Percentiles rank a stretch among this genome's conserved stretches.
phyloP scores from a whole-genome alignment of 2,329 filamentous ascomycete genomes.

The Monilinia aucupariae region DNA sequence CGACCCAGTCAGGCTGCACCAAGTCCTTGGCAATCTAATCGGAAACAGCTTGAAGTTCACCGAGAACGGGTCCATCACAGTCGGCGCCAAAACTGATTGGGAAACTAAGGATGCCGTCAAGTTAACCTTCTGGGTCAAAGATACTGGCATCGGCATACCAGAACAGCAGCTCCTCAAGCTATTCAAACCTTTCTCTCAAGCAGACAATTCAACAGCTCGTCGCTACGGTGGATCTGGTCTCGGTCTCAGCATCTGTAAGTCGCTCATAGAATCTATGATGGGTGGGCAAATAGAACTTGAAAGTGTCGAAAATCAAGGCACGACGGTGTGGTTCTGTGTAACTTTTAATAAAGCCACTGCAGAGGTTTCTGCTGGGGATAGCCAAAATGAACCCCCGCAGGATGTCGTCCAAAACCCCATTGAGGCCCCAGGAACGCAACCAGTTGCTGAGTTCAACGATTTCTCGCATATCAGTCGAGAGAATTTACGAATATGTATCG shows the following conservation, averaged over 20 bases:
- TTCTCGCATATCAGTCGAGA: slow-evolving; percentile 69
- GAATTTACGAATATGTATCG: slow-evolving; percentile 81
- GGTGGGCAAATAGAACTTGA: slow-evolving; percentile 78
- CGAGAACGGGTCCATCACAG: slow-evolving; percentile 76
- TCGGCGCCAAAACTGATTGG: slow-evolving; percentile 66
- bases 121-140: slow-evolving; percentile 78
- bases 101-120: slow-evolving; percentile 67
- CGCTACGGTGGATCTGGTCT: slow-evolving; percentile 91
- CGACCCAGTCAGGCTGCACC: slow-evolving; percentile 61
- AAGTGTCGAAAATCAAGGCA: slow-evolving; percentile 66
- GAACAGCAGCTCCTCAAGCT: slow-evolving; percentile 76
- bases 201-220: slow-evolving; percentile 81
- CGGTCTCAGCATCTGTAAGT: slow-evolving; percentile 90
- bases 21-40: slow-evolving; percentile 75
- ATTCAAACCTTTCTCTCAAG: slow-evolving; percentile 89
- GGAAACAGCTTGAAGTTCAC: slow-evolving; percentile 95
- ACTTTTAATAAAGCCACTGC: slow-evolving; percentile 75
- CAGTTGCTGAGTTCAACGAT: slow-evolving; percentile 49
- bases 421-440: slow-evolving; percentile 38
- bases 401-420: slow-evolving; percentile 39
- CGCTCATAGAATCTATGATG: slow-evolving; percentile 88
- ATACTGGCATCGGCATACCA: slow-evolving; percentile 88
- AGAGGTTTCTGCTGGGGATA: slow-evolving; percentile 53
- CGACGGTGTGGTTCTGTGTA: slow-evolving; percentile 71
- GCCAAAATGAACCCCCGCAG: slow-evolving; percentile 36